Evolutionary conservation across 2,329 filamentous ascomycete genomes (phyloP).

Genomic region (Sporothrix pallida): DNA sequence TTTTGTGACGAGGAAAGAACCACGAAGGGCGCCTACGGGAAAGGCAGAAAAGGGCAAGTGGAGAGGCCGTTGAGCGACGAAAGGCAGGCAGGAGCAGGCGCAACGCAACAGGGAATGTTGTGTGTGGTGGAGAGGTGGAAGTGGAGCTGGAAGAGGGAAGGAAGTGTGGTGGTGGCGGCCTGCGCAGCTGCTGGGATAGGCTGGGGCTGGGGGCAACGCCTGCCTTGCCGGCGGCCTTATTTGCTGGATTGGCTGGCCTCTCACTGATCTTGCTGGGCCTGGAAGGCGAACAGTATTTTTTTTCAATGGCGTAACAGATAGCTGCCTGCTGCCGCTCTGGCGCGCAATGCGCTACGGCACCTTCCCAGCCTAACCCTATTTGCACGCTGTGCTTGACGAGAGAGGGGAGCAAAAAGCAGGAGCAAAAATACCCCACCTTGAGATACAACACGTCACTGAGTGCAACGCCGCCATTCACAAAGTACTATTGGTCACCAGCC

Average conservation of each 20-base stretch:
- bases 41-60: constrained; percentile 25
- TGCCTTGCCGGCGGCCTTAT: neutral
- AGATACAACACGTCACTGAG: constrained; percentile 25
- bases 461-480: neutral
- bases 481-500: neutral
- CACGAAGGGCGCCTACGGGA: constrained; percentile 14
- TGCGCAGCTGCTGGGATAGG: neutral
- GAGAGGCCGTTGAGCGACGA: neutral
- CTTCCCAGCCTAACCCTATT: constrained; percentile 24
- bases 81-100: constrained; percentile 10
- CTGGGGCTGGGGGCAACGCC: neutral
- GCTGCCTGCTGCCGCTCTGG: constrained; percentile 25
- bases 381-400: neutral
- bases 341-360: constrained; percentile 14
- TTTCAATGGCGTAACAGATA: constrained; percentile 28
- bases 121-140: too few relatives aligned
- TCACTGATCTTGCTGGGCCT: neutral
- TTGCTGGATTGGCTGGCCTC: neutral
- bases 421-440: constrained; percentile 5
- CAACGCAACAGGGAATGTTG: constrained; percentile 12
- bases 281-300: constrained; percentile 8
- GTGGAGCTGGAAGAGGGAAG: constrained; percentile 12
- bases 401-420: neutral
- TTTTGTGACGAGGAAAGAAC: constrained; percentile 16
- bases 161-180: neutral